Percentiles rank a stretch among this genome's conserved stretches.
phyloP scores from a whole-genome alignment of 129 eudicot species.

The Arctium lappa region DNA sequence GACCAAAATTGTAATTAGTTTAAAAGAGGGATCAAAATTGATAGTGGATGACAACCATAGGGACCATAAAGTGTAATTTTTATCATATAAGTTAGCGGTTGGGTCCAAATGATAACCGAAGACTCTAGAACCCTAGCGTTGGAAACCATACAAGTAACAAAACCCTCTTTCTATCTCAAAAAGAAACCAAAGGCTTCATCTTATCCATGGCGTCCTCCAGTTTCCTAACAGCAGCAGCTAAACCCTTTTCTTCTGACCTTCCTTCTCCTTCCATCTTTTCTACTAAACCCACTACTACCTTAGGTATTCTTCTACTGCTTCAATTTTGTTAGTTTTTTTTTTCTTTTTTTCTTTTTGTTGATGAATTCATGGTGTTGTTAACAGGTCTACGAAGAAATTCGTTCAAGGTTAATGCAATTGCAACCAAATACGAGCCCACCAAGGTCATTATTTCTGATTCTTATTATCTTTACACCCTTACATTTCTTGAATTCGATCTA shows the following conservation, averaged over 20 bases:
- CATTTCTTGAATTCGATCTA: not conserved
- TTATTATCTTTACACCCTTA: not conserved
- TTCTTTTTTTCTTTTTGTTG: not conserved
- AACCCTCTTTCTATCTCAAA: constrained; percentile 7
- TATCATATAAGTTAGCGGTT: too few relatives aligned
- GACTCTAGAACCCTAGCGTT: constrained; percentile 21
- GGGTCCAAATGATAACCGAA: not conserved
- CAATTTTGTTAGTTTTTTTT: not conserved
- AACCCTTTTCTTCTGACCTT: constrained; percentile 47
- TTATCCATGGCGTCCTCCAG: constrained; percentile 74
- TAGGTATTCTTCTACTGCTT: constrained; percentile 15
- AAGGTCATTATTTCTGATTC: constrained; percentile 45
- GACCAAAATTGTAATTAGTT: too few relatives aligned
- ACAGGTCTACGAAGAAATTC: constrained; percentile 44
- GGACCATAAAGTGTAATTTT: too few relatives aligned
- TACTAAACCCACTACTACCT: constrained; percentile 11
- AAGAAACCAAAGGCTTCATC: constrained; percentile 16
- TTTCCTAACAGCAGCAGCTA: constrained; percentile 42
- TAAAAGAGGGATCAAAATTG: too few relatives aligned
- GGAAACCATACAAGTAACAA: not conserved
- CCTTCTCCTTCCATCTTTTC: constrained; percentile 31
- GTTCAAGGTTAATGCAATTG: constrained; percentile 67
- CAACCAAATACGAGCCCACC: constrained; percentile 63
- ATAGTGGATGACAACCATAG: too few relatives aligned
- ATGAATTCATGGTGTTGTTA: not conserved